A percentile compares a stretch with the other conserved stretches of the same genome.
These are phyloP conservation scores for Coemansia aciculifera DNA, from an alignment of 192 early-diverging fungal genomes.

Conservation along the genomic window DNA sequence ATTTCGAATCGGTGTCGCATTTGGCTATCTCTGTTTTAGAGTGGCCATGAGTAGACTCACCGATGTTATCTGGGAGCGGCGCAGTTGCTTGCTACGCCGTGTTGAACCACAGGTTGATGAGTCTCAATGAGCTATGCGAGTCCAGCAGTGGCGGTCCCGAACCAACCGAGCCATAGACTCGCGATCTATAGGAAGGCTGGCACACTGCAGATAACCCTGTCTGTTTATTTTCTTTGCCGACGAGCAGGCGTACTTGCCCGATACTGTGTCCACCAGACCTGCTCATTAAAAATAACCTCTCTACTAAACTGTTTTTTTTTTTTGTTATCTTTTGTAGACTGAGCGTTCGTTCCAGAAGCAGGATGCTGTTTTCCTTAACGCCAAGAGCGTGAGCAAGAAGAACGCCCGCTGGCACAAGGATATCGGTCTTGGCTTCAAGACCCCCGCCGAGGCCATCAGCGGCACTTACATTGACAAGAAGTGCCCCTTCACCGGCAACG, in stretches of 20 bases:
- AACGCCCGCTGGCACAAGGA: slow-evolving; percentile 97
- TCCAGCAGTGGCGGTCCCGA: not conserved
- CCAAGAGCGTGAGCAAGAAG: slow-evolving; percentile 66
- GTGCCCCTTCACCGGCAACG: slow-evolving; percentile 98
- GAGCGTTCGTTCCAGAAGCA: slow-evolving; percentile 99
- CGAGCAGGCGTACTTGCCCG: not conserved
- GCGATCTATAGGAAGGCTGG: not conserved
- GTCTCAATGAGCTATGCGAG: not conserved
- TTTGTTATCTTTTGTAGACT: slow-evolving; percentile 59
- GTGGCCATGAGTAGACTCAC: not conserved
- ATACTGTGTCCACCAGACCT: not conserved
- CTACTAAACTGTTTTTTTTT: not conserved
- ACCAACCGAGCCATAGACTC: not conserved
- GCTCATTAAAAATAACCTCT: not conserved
- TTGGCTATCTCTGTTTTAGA: not conserved
- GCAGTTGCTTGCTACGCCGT: not conserved
- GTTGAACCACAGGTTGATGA: not conserved
- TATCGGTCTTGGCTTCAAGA: slow-evolving; percentile 99
- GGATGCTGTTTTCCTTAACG: slow-evolving; percentile 91
- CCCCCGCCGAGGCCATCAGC: slow-evolving; percentile 94
- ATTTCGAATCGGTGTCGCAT: not conserved
- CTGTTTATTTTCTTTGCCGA: not conserved
- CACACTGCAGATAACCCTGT: not conserved
- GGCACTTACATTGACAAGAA: slow-evolving; percentile 99
- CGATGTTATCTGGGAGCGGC: not conserved